phyloP scores from a whole-genome alignment of 495 filamentous ascomycete species.

The Tuber brumale region DNA sequence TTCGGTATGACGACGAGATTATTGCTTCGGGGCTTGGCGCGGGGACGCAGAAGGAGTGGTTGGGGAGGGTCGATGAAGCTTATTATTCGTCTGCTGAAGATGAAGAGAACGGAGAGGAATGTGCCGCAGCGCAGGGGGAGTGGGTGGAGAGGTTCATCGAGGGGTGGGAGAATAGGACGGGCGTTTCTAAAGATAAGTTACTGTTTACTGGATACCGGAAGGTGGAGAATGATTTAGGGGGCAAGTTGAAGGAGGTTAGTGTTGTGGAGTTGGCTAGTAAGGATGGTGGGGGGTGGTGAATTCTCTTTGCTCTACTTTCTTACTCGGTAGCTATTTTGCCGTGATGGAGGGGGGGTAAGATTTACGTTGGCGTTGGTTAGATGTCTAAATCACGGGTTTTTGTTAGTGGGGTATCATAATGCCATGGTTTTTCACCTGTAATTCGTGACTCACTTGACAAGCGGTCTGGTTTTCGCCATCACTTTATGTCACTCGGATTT shows the following conservation, averaged over 20 bases:
- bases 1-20: slow-evolving; percentile 70
- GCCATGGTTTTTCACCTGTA: not conserved
- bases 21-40: slow-evolving; percentile 53
- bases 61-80: slow-evolving; percentile 80
- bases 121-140: slow-evolving; percentile 7
- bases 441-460: not conserved
- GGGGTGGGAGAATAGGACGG: slow-evolving; percentile 63
- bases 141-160: slow-evolving; percentile 22
- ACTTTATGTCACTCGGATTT: not conserved
- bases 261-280: slow-evolving; percentile 86
- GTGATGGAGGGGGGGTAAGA: not conserved
- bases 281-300: slow-evolving; percentile 86
- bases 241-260: slow-evolving; percentile 51
- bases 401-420: not conserved
- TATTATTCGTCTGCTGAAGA: slow-evolving; percentile 75
- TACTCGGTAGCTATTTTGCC: not conserved
- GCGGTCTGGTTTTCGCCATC: not conserved
- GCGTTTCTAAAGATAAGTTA: slow-evolving; percentile 63
- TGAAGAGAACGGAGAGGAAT: slow-evolving; percentile 45
- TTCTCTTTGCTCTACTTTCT: not conserved
- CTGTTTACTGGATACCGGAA: slow-evolving; percentile 79
- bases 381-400: not conserved
- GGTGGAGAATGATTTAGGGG: slow-evolving; percentile 92
- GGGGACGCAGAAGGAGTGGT: slow-evolving; percentile 77
- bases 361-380: not conserved